Evolutionary conservation across 768 basidiomycete genomes (phyloP).

Genomic region (Hortiboletus campestris): DNA sequence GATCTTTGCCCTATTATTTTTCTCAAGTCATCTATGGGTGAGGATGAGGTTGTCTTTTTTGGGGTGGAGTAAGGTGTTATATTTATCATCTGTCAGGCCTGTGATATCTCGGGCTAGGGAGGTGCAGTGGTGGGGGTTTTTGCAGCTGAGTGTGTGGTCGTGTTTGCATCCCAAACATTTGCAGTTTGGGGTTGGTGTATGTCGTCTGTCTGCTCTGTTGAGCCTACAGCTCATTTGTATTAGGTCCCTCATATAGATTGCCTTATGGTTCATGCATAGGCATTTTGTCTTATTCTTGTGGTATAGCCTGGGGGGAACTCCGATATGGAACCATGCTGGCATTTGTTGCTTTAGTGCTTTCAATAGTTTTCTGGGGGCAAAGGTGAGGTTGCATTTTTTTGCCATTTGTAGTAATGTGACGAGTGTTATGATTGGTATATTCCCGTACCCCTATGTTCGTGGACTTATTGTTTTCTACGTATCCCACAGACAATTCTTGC

Average conservation of each 20-base stretch:
- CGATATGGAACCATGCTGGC: constrained; percentile 3
- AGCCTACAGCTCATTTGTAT: no score
- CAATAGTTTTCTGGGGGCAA: neutral
- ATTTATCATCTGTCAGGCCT: neutral
- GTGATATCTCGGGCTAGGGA: neutral
- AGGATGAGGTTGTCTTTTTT: neutral
- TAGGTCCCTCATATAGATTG: neutral
- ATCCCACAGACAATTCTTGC: no score
- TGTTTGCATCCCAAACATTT: neutral
- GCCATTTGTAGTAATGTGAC: neutral
- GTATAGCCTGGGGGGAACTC: neutral
- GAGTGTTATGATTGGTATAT: no score
- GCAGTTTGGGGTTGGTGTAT: neutral
- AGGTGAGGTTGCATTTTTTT: neutral
- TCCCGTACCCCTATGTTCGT: no score
- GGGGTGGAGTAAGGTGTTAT: neutral
- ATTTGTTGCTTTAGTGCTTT: neutral
- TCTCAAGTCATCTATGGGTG: neutral
- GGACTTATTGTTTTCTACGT: no score
- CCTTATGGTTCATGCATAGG: neutral
- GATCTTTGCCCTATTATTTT: neutral
- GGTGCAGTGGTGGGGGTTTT: neutral
- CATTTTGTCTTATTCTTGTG: neutral
- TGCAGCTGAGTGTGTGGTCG: neutral
- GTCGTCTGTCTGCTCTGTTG: no score